Conservation (phyloP, 2,329 filamentous ascomycete genomes). For the Penicillium janthinellum region DNA sequence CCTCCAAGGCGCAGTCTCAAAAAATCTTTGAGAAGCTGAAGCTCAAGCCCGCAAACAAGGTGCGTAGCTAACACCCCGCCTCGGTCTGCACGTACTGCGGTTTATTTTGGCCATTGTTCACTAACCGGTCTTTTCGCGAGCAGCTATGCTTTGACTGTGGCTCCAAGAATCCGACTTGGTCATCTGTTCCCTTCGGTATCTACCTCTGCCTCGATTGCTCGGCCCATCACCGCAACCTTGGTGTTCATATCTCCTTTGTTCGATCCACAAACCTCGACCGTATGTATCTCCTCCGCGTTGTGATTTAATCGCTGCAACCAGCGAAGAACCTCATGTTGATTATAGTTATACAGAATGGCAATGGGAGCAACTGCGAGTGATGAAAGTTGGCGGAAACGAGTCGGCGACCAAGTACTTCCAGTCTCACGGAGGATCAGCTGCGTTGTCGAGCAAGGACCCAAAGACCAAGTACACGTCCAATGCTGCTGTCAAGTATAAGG, state of each 20-base stretch:
- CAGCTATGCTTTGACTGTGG: slow-evolving; percentile 98
- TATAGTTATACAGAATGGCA: slow-evolving; percentile 72
- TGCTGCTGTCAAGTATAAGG: slow-evolving; percentile 96
- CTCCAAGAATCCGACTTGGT: slow-evolving; percentile 98
- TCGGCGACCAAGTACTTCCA: slow-evolving; percentile 98
- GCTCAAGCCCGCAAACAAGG: slow-evolving; percentile 92
- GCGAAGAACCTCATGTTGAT: slow-evolving; percentile 24
- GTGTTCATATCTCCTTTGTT: slow-evolving; percentile 98
- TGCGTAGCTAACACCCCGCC: slow-evolving; percentile 48
- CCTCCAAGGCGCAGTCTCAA: slow-evolving; percentile 91
- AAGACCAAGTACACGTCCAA: slow-evolving; percentile 96
- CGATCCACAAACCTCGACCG: slow-evolving; percentile 97
- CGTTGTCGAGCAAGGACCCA: slow-evolving; percentile 90
- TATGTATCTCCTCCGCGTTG: slow-evolving; percentile 56
- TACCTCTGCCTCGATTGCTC: slow-evolving; percentile 98
- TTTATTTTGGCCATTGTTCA: slow-evolving; percentile 19
- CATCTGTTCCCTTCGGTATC: slow-evolving; percentile 93
- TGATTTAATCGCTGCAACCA: background rate
- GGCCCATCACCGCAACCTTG: slow-evolving; percentile 93
- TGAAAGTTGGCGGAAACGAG: slow-evolving; percentile 99
- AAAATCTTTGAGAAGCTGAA: slow-evolving; percentile 98
- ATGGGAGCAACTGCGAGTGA: slow-evolving; percentile 95
- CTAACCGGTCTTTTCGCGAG: slow-evolving; percentile 22
- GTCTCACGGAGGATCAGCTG: slow-evolving; percentile 89
- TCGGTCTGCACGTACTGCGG: slow-evolving; percentile 17